Conservation (phyloP, 2,329 filamentous ascomycete species). For the Cladosporium oxysporum region DNA sequence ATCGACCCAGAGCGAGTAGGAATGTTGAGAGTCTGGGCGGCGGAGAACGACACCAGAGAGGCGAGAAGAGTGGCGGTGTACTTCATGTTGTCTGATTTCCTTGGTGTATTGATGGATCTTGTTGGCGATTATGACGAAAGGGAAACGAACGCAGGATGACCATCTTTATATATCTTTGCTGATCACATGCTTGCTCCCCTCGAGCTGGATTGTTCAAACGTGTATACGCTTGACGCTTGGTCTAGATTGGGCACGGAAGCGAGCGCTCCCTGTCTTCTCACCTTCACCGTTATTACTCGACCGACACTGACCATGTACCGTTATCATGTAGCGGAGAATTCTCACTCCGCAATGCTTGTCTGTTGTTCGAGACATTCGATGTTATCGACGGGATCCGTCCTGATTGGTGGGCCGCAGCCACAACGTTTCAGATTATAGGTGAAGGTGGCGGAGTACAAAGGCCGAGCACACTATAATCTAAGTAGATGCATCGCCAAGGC, state of each 20-base stretch:
- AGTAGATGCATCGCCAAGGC: background rate
- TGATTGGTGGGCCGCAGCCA: slow-evolving; percentile 12
- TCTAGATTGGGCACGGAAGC: slow-evolving; percentile 9
- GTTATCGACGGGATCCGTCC: background rate
- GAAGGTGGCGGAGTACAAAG: background rate
- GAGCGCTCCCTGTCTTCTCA: slow-evolving; percentile 1
- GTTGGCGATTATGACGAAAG: background rate
- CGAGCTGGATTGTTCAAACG: background rate
- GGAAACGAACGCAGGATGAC: background rate
- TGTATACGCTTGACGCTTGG: background rate
- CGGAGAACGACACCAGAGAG: slow-evolving; percentile 29
- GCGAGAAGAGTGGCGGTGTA: slow-evolving; percentile 28
- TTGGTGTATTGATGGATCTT: background rate
- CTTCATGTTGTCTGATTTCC: slow-evolving; percentile 7
- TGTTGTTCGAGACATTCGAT: background rate
- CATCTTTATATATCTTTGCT: slow-evolving; percentile 3
- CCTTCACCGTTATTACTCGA: background rate
- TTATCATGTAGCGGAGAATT: slow-evolving; percentile 13
- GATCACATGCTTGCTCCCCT: background rate
- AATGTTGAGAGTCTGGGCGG: slow-evolving; percentile 38
- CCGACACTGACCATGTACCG: background rate
- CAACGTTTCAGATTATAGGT: slow-evolving; percentile 10
- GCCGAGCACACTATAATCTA: background rate
- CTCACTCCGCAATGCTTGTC: slow-evolving; percentile 9
- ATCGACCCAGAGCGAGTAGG: slow-evolving; percentile 35